Evolutionary conservation across 83 land plant species (phyloP), one percentile per base, ranked within the genome.

Genomic region (Isoetes engelmannii): DNA sequence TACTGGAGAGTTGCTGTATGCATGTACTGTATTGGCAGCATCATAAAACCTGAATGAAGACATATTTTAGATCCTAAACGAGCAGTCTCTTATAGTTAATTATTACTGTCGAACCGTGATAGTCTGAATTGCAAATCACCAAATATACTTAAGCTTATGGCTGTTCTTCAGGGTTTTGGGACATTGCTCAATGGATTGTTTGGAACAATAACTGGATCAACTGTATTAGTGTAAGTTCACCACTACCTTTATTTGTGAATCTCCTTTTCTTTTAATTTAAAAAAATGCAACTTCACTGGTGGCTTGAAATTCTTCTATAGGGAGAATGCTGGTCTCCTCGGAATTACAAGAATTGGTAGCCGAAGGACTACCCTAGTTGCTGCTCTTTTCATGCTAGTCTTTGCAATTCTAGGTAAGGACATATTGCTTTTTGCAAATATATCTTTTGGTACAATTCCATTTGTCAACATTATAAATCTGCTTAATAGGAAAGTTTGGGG

Each of bases 401-500:
- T 93, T 64, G 82, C 92, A 3, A 51, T 93, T 20, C 76, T 93
- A 19, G 94, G 92, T 86, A 48, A 51, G 74, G 37, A 28, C 37
- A 28, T 28, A 28, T 28, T 28, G 37, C 9, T 44, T 44, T 63
- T 28, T 70, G 37, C 37, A 28, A 28, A 28, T 28, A 28, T 28
- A 50, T 20, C n/a, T 17, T 20, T 20, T 59, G 49, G n/a, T 48
- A n/a, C 44, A 28, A 28, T 28, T 28, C 37, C 37, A 28, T 2
- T n/a, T 28, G 2, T 28, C 37, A 28, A 28, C 37, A 28, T 28
- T 28, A 28, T 28, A 28, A 0, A 28, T 28, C 37, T 28, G 37
- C 37, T 28, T 2, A 72, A 60, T 87, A 92, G 98, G 98, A n/a
- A 93, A 92, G 79, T 92, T 92, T 76, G 97, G 97, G 46, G 92